Percentiles rank a stretch among this genome's conserved stretches.
These are phyloP conservation scores for Amanita rimosa DNA, from an alignment of 768 basidiomycete genomes.

Conservation along the genomic window DNA sequence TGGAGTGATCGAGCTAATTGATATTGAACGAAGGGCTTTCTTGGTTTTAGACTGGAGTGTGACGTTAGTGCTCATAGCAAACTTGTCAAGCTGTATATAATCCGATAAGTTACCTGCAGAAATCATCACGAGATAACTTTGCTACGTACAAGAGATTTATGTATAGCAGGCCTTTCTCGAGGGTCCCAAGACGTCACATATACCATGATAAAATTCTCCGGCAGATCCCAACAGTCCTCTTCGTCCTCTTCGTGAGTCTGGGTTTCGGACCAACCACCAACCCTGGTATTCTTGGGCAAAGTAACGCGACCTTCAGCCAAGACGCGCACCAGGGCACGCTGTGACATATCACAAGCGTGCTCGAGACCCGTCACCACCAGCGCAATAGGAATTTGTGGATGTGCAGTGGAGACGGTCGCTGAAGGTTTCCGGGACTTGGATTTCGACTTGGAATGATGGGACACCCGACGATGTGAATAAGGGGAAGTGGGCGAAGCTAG, in stretches of 20 bases:
- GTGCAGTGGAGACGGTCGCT: background rate
- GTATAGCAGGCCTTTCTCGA: conserved; percentile 52
- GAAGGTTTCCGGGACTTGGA: background rate
- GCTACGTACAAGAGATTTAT: conserved; percentile 51
- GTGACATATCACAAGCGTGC: conserved; percentile 38
- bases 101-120: conserved; percentile 5
- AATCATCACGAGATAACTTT: background rate
- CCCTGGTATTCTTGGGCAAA: conserved; percentile 20
- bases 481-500: background rate
- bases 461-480: background rate
- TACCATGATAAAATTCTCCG: conserved; percentile 59
- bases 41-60: conserved; percentile 33
- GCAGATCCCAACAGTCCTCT: conserved; percentile 32
- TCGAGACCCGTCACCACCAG: conserved; percentile 68
- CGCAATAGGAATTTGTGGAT: conserved; percentile 17
- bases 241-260: conserved; percentile 14
- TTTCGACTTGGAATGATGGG: background rate
- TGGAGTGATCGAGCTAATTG: background rate
- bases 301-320: conserved; percentile 40
- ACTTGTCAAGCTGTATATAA: conserved; percentile 53
- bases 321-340: conserved; percentile 43
- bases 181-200: conserved; percentile 61
- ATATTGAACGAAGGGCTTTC: conserved; percentile 17
- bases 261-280: conserved; percentile 7
- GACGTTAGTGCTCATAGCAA: conserved; percentile 64